phyloP scores from a whole-genome alignment of 2,329 filamentous ascomycete species.

The Lasiodiplodia gonubiensis region DNA sequence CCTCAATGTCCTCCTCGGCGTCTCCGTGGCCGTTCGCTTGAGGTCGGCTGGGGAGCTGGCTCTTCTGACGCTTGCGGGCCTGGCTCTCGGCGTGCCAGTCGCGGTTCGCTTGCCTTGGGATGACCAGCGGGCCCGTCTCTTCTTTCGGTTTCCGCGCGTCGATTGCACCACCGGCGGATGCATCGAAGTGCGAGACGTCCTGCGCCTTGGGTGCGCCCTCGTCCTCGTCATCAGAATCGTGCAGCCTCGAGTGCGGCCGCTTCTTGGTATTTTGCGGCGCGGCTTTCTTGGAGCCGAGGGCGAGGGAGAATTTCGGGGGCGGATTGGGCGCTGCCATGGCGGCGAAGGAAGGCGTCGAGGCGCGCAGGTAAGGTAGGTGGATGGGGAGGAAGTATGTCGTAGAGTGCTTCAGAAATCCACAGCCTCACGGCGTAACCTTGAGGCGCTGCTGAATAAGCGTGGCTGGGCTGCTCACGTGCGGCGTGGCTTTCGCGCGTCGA shows the following conservation, averaged over 20 bases:
- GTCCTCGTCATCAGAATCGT: conserved; percentile 66
- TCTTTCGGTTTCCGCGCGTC: conserved; percentile 40
- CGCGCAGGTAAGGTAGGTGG: neutral
- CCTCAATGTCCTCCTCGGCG: conserved; percentile 39
- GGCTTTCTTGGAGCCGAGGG: conserved; percentile 27
- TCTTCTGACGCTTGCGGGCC: conserved; percentile 55
- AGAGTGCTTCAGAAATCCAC: neutral
- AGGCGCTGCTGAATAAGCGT: conserved; percentile 3
- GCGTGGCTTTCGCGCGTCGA: neutral
- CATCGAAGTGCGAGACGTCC: conserved; percentile 62
- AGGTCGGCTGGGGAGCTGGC: conserved; percentile 62
- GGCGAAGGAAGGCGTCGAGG: neutral
- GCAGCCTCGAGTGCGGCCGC: conserved; percentile 48
- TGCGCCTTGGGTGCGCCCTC: conserved; percentile 45
- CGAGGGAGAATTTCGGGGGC: conserved; percentile 24
- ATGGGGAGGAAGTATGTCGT: neutral
- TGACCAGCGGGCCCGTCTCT: conserved; percentile 59
- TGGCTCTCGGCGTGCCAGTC: conserved; percentile 65
- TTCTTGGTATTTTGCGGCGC: conserved; percentile 43
- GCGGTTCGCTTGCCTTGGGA: conserved; percentile 63
- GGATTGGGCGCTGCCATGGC: conserved; percentile 22
- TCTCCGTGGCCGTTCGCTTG: conserved; percentile 47
- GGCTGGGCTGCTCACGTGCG: neutral
- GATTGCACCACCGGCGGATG: conserved; percentile 56
- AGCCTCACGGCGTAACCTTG: conserved; percentile 3